Evolutionary conservation across 306 rosid genomes (phyloP), one percentile per base, ranked within the genome.

Genomic region (Herpetospermum pedunculosum): DNA sequence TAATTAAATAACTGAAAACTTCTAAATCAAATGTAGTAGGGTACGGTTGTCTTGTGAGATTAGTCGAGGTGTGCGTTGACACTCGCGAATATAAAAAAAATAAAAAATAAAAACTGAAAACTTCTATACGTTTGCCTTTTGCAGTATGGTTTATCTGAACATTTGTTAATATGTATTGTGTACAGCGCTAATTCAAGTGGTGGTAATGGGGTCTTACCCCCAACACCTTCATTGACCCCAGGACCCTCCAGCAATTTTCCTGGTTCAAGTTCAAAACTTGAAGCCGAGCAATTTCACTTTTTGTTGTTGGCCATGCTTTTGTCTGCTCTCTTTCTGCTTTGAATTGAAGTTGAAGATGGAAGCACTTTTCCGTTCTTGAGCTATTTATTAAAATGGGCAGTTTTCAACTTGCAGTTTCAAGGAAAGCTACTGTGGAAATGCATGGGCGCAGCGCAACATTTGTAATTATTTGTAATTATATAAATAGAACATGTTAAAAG

Each of bases 111-210:
- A n/a, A n/a, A n/a, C n/a, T n/a, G 3, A 8, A 12, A 47, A 28
- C 23, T 14, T 64, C 32, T 12, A 52, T 78, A 46, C 4, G 44
- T 43, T 6, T 23, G 10, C 40, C 41, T 38, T 9, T 14, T 58
- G 26, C 21, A 74, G 4, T 35, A 29, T 58, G 38, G 48, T 40
- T 73, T 79, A 37, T 77, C 55, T 70, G 77, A 76, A 38, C 29
- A 9, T 75, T 79, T 9, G 38, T 25, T 75, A 6, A 83, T 77
- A 1, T 59, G 23, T 59, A 7, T 2, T 60, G 44, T 84, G 73
- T 55, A 70, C 92, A 90, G 98, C 76, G 80, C 90, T 13, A 87
- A 82, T 63, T 74, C 87, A 15, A 85, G 83, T 78, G 37, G 65
- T 23, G 72, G 49, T 0, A 76, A 81, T 29, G 85, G 84, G 72